Evolutionary conservation across 2,329 filamentous ascomycete species (phyloP).

Genomic region (Rhinocladiella similis): DNA sequence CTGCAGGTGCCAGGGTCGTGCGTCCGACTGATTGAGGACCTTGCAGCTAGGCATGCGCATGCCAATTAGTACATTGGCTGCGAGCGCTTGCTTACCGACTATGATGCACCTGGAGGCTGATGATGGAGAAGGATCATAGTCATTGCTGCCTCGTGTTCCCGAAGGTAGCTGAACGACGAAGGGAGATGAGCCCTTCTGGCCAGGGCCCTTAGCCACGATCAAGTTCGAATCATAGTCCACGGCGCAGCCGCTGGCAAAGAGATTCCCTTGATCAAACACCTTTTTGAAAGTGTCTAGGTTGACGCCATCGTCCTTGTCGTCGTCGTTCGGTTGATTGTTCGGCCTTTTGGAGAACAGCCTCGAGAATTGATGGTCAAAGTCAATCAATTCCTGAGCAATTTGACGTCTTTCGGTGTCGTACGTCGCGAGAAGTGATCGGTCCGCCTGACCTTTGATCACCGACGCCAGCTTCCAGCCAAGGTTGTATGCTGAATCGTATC

Average conservation of each 20-base stretch:
- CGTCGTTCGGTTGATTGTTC: conserved; percentile 59
- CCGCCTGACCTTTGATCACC: conserved; percentile 46
- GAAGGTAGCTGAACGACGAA: not conserved
- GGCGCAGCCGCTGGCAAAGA: not conserved
- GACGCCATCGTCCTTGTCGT: not conserved
- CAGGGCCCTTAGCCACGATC: not conserved
- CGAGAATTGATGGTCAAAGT: conserved; percentile 59
- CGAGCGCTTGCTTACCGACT: conserved; percentile 62
- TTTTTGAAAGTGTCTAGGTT: no score
- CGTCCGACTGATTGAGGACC: conserved; percentile 39
- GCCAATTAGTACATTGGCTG: conserved; percentile 60
- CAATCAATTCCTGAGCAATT: conserved; percentile 67
- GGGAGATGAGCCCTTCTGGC: not conserved
- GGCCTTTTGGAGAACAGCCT: conserved; percentile 58
- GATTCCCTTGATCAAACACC: not conserved
- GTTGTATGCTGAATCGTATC: no score
- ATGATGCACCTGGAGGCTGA: no score
- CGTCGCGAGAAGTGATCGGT: conserved; percentile 47
- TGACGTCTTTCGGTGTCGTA: conserved; percentile 54
- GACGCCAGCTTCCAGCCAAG: conserved; percentile 59
- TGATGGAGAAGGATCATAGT: no score
- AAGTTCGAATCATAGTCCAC: not conserved
- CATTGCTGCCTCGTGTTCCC: conserved; percentile 53
- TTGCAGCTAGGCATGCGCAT: conserved; percentile 37
- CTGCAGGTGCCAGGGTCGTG: conserved; percentile 40